phyloP scores from a whole-genome alignment of 2,329 filamentous ascomycete species.

The Xylariaceae sp. region DNA sequence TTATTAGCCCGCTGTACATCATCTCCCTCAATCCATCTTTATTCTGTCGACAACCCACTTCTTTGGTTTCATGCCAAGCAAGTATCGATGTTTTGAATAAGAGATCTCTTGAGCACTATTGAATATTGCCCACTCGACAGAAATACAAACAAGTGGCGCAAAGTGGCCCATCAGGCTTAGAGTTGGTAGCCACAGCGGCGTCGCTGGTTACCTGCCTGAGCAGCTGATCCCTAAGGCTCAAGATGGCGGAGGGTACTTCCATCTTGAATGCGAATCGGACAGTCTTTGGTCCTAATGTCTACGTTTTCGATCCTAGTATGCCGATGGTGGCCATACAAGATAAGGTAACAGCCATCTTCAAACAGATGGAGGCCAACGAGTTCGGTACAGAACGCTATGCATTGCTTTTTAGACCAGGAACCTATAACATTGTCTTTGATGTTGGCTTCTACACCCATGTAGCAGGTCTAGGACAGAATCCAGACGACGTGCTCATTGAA shows the following conservation, averaged over 20 bases:
- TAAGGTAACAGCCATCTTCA: conserved; percentile 38
- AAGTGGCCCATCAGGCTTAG: no score
- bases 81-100: no score
- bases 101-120: no score
- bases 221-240: not conserved
- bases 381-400: conserved; percentile 41
- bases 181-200: no score
- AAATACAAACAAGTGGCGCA: no score
- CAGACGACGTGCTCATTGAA: conserved; percentile 41
- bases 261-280: conserved; percentile 35
- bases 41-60: no score
- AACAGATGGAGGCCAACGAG: conserved; percentile 44
- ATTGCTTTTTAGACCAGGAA: conserved; percentile 42
- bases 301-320: conserved; percentile 41
- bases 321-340: conserved; percentile 38
- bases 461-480: conserved; percentile 39
- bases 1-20: no score
- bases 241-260: conserved; percentile 7
- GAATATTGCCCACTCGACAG: no score
- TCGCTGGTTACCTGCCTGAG: not conserved
- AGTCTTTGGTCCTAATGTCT: conserved; percentile 42
- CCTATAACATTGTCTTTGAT: conserved; percentile 42
- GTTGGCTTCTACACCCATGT: conserved; percentile 44
- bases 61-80: no score
- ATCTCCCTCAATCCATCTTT: no score